Evolutionary conservation across 2,329 filamentous ascomycete species (phyloP).

Genomic region (Blastomyces emzantsi): DNA sequence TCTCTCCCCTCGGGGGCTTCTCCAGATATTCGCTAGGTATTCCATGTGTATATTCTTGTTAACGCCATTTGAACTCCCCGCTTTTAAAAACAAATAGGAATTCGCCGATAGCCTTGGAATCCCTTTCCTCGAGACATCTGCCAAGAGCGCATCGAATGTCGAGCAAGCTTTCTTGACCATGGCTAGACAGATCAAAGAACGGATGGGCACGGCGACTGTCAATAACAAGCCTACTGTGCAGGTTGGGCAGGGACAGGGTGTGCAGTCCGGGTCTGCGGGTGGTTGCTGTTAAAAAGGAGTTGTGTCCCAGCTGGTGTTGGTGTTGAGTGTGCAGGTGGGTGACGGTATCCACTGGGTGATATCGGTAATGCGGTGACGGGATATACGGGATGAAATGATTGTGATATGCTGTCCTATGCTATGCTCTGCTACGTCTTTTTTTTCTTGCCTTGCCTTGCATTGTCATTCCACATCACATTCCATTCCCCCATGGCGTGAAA

Average conservation of each 20-base stretch:
- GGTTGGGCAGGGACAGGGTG: conserved; percentile 88
- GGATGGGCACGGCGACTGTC: conserved; percentile 94
- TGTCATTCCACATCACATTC: too few relatives aligned
- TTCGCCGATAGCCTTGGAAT: conserved; percentile 98
- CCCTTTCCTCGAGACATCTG: conserved; percentile 98
- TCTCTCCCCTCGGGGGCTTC: background rate
- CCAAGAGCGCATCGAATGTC: conserved; percentile 99
- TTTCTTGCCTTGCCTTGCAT: background rate
- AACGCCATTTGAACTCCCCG: conserved; percentile 5
- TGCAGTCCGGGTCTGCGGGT: conserved; percentile 74
- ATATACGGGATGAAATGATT: background rate
- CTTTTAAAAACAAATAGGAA: conserved; percentile 51
- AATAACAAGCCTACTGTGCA: conserved; percentile 99
- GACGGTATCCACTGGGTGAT: background rate
- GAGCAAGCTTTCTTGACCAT: conserved; percentile 99
- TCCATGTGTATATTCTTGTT: background rate
- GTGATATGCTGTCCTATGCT: background rate
- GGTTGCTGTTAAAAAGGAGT: conserved; percentile 79
- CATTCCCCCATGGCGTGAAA: too few relatives aligned
- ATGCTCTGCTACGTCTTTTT: background rate
- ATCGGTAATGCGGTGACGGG: background rate
- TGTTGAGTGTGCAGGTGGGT: background rate
- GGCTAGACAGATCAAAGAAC: conserved; percentile 99
- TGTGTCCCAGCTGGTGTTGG: conserved; percentile 4
- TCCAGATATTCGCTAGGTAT: background rate